Conservation (phyloP, 495 filamentous ascomycete genomes). For the Podospora bellae-mahoneyi region DNA sequence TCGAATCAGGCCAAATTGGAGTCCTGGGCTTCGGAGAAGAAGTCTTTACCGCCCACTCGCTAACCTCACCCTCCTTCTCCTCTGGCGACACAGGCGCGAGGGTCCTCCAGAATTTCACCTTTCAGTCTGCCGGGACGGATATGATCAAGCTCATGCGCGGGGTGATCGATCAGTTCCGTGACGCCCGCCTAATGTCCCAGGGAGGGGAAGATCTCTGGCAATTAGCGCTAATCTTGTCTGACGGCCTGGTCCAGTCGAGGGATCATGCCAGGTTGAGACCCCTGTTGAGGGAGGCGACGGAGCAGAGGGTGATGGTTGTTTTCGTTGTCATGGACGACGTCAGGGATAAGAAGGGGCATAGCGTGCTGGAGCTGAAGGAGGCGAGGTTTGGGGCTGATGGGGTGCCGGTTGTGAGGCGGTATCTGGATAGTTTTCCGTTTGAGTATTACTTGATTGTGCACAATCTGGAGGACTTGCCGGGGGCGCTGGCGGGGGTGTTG, state of each 20-base stretch:
- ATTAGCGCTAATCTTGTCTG: slow-evolving; percentile 84
- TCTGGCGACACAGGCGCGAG: slow-evolving; percentile 76
- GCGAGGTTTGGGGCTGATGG: slow-evolving; percentile 73
- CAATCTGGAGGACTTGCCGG: slow-evolving; percentile 84
- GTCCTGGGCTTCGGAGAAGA: slow-evolving; percentile 86
- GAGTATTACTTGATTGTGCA: slow-evolving; percentile 92
- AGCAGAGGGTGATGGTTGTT: slow-evolving; percentile 95
- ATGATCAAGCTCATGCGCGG: slow-evolving; percentile 71
- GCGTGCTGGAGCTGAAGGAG: slow-evolving; percentile 75
- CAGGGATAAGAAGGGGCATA: slow-evolving; percentile 42
- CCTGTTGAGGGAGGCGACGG: slow-evolving; percentile 79
- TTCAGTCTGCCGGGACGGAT: slow-evolving; percentile 80
- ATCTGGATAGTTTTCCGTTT: slow-evolving; percentile 95
- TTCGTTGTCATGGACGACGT: slow-evolving; percentile 92
- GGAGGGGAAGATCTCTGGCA: slow-evolving; percentile 91
- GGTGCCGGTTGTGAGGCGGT: slow-evolving; percentile 66
- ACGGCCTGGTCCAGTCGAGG: slow-evolving; percentile 76
- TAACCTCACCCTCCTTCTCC: slow-evolving; percentile 71
- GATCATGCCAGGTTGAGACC: slow-evolving; percentile 79
- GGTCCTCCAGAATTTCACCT: slow-evolving; percentile 80
- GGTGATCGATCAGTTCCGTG: slow-evolving; percentile 76
- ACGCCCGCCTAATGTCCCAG: slow-evolving; percentile 57
- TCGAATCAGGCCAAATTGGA: slow-evolving; percentile 88
- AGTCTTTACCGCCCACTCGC: slow-evolving; percentile 83
- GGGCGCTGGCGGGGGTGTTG: slow-evolving; percentile 79